Base-by-base conservation (phyloP, 2,329 filamentous ascomycete genomes). In the Aspergillus udagawae region DNA sequence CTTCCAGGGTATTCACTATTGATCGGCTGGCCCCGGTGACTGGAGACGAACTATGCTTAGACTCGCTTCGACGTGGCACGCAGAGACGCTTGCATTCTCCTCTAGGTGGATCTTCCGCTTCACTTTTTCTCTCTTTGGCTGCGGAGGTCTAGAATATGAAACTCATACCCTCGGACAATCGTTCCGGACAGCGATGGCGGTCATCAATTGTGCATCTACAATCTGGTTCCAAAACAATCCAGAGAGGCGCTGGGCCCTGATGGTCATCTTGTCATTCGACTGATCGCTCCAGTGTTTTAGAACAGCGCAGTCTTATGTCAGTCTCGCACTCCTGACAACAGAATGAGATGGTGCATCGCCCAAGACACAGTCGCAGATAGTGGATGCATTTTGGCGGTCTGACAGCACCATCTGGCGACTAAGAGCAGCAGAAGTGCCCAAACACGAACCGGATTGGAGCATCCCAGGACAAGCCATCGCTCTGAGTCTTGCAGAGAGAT, bases 371-470 rank as follows among this genome's bases (percentile, higher is more conserved):
- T 38, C 32, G 21, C 25, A 51, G 51, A 20, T 35, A 60, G 60
- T 63, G 63, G 63, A 45, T 52, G 57, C 56, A 49, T 28, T 60
- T 57, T 58, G 60, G 63, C 62, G 62, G 62, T 65, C 62, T 63
- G 64, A 62, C 55, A 54, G 58, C 60, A 55, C 61, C 56, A 51
- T 59, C 53, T 57, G 51, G 61, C 57, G 58, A 65, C 62, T 62
- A 63, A 55, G 55, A 62, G 63, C 65, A 65, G 67, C 67, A 69
- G 56, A 62, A 56, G 61, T 69, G 66, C 67, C 67, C 67, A 65
- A 68, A 62, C 53, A 60, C 60, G 59, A 59, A 63, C 58, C 35
- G 58, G 55, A 47, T 27, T 47, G 44, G 21, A 47, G 9, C 20
- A 20, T 20, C n/a, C 6, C 42, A 20, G 17, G 20, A 60, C 51